phyloP scores from a whole-genome alignment of 768 basidiomycete species.

The Xerocomellus chrysenteron region DNA sequence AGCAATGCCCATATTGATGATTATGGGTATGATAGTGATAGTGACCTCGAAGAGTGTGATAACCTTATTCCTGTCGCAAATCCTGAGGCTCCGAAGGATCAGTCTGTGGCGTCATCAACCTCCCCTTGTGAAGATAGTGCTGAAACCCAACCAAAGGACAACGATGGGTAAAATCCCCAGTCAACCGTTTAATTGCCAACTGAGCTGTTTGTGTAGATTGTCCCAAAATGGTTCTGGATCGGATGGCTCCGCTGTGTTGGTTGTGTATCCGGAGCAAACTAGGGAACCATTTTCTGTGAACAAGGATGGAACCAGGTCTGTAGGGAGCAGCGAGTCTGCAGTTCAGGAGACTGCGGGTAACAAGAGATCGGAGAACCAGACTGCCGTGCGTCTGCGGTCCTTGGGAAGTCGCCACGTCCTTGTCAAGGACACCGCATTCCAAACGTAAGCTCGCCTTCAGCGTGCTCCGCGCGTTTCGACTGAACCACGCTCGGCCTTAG shows the following conservation, averaged over 20 bases:
- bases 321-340: slow-evolving; percentile 6
- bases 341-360: not conserved
- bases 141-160: not conserved
- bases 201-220: slow-evolving; percentile 6
- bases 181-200: not conserved
- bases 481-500: slow-evolving; percentile 17
- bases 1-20: slow-evolving; percentile 10
- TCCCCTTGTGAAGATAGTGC: not conserved
- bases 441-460: slow-evolving; percentile 17
- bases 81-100: not conserved
- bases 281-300: not conserved
- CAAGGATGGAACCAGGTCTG: not conserved
- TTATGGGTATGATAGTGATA: slow-evolving; percentile 36
- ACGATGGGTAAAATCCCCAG: not conserved
- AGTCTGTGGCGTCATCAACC: not conserved
- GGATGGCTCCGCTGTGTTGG: slow-evolving; percentile 15
- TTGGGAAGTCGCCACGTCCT: slow-evolving; percentile 26
- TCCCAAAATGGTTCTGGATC: slow-evolving; percentile 18
- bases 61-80: not conserved
- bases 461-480: not conserved
- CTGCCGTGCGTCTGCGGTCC: slow-evolving; percentile 9
- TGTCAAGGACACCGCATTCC: slow-evolving; percentile 28
- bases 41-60: slow-evolving; percentile 33
- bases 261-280: slow-evolving; percentile 17
- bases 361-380: not conserved